Evolutionary conservation across 441 rosid genomes (phyloP), one percentile per base, ranked within the genome.

Genomic region (Geranium incanum): DNA sequence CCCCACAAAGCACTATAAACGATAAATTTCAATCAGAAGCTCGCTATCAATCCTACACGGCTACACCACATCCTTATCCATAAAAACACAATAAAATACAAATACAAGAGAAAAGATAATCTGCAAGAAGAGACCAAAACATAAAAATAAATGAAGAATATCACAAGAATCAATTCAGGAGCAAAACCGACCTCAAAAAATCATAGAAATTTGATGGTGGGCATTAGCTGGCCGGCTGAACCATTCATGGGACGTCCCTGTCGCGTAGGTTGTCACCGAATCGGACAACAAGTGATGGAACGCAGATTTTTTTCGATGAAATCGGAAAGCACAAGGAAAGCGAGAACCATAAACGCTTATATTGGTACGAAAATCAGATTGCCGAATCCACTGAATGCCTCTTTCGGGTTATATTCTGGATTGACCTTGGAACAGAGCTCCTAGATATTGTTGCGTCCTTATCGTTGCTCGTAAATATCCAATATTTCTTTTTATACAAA

Each of bases 11-110:
- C 62, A 79, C 68, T 71, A 16, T 71, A 52, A 77, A 79, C 72
- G 74, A 76, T 75, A 52, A 28, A 6, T 55, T 75, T 80, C 82
- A 72, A 76, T 77, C 79, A 74, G 74, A 77, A 77, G 16, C 79
- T 73, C 76, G 78, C 72, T 74, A 78, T 85, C 91, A 77, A 87
- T 77, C 83, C 88, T 79, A 80, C 84, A 72, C 91, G 88, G 79
- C 88, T 79, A 80, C 84, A 73, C 91, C 88, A 80, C 89, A 85
- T 68, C 73, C 81, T 80, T 15, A 72, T 77, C 77, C 80, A 67
- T 69, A 16, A 50, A 5, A 37, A 76, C 76, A 73, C 70, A 12
- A 69, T 70, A 59, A 74, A 64, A 1, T 60, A 38, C 28, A 36
- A 21, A 62, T 21, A 12, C 33, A 2, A 62, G 13, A 5, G 77